Evolutionary conservation across 768 basidiomycete species (phyloP).

Genomic region (Mycena vulgaris): DNA sequence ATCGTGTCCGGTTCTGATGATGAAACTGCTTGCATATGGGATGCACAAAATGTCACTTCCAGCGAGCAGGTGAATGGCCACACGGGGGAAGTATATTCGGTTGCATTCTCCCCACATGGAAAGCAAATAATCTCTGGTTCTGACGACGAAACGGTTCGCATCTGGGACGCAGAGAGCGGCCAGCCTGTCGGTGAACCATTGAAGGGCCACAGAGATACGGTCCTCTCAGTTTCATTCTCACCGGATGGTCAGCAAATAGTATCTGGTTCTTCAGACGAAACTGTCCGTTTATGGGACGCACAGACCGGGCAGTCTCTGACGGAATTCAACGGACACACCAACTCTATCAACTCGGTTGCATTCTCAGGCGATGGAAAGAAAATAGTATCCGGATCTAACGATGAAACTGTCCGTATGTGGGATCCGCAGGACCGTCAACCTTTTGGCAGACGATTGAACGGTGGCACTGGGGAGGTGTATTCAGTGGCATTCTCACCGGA

Average conservation of each 20-base stretch:
- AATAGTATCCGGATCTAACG: slow-evolving; percentile 8
- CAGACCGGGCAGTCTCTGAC: background rate
- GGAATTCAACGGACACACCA: background rate
- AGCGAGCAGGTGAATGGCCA: slow-evolving; percentile 2
- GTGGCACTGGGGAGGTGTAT: background rate
- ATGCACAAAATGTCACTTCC: slow-evolving; percentile 1
- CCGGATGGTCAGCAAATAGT: slow-evolving; percentile 5
- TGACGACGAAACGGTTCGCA: background rate
- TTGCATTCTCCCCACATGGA: slow-evolving; percentile 5
- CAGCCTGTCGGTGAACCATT: background rate
- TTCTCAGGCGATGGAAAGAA: background rate
- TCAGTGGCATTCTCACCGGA: too few species aligned
- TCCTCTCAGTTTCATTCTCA: too few species aligned
- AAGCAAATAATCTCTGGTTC: slow-evolving; percentile 1
- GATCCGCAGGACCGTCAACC: background rate
- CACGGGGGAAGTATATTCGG: background rate
- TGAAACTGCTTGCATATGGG: background rate
- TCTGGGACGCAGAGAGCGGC: slow-evolving; percentile 5
- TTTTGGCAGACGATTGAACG: background rate
- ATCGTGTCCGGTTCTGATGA: background rate
- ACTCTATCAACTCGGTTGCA: background rate
- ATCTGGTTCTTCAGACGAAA: background rate
- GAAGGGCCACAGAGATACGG: slow-evolving; percentile 1
- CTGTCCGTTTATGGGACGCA: slow-evolving; percentile 9
- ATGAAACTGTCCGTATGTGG: slow-evolving; percentile 14